These are phyloP conservation scores for Oryza officinalis DNA, from an alignment of 176 grass and related monocot species.

Conservation along the genomic window DNA sequence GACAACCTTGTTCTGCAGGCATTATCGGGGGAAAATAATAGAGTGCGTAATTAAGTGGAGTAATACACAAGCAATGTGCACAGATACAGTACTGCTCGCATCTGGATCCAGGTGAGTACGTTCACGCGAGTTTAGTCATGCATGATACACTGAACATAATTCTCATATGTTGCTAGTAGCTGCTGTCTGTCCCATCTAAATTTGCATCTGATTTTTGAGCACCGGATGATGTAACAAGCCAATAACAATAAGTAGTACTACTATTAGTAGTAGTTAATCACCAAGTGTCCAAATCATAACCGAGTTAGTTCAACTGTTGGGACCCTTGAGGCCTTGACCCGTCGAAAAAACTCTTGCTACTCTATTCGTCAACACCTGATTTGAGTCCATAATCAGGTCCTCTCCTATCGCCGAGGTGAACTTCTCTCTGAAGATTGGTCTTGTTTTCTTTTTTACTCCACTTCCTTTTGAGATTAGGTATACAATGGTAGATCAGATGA, in stretches of 20 bases:
- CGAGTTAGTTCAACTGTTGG: slow-evolving; percentile 3
- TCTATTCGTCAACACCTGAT: not conserved
- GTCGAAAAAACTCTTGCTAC: not conserved
- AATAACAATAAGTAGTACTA: not conserved
- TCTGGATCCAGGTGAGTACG: not conserved
- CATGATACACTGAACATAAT: not conserved
- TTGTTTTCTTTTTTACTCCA: not conserved
- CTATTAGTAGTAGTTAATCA: not conserved
- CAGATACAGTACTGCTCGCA: not conserved
- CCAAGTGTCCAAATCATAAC: not conserved
- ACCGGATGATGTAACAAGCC: not conserved
- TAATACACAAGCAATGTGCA: not conserved
- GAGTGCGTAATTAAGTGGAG: not conserved
- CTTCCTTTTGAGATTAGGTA: not conserved
- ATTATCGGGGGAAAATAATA: not conserved
- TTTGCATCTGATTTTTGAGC: not conserved
- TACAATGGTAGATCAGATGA: not conserved
- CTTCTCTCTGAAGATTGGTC: not conserved
- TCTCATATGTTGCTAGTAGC: not conserved
- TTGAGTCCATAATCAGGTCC: not conserved
- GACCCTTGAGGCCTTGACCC: not conserved
- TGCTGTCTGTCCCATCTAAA: not conserved
- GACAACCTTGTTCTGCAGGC: not conserved
- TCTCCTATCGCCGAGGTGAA: not conserved
- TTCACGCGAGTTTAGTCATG: not conserved